Percentiles rank a stretch among this genome's conserved stretches.
phyloP scores from a whole-genome alignment of 257 asterid genomes.

The Penstemon newberryi region DNA sequence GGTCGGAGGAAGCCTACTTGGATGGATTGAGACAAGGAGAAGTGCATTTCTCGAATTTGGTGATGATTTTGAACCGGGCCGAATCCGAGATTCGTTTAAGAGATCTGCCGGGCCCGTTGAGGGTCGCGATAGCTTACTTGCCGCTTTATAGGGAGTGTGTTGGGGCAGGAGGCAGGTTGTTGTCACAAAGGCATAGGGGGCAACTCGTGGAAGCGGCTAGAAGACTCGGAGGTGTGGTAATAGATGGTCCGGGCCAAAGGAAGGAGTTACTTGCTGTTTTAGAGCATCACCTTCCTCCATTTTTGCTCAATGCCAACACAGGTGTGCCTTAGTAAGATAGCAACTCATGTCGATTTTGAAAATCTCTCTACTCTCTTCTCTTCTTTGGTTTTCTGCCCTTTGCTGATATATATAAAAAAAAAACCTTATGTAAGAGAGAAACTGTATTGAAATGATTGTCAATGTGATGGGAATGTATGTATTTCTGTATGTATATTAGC shows the following conservation, averaged over 20 bases:
- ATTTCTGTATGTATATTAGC: no score
- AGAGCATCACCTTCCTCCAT: conserved; percentile 83
- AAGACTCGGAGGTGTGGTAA: conserved; percentile 62
- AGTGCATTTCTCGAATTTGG: conserved; percentile 60
- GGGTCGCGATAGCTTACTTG: conserved; percentile 86
- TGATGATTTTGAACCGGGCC: conserved; percentile 62
- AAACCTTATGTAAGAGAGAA: conserved; percentile 7
- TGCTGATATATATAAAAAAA: conserved; percentile 10
- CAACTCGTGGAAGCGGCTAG: conserved; percentile 76
- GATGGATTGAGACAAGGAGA: conserved; percentile 66
- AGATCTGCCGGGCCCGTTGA: conserved; percentile 80
- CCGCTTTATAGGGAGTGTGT: conserved; percentile 88
- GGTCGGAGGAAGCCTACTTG: conserved; percentile 81
- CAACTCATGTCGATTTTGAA: neutral
- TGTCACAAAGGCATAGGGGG: conserved; percentile 82
- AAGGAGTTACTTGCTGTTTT: conserved; percentile 68
- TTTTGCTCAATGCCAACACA: conserved; percentile 48
- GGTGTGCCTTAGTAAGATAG: conserved; percentile 39
- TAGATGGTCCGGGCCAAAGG: conserved; percentile 60
- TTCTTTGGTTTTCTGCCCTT: conserved; percentile 25
- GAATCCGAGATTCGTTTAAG: conserved; percentile 66
- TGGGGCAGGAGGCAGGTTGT: conserved; percentile 64
- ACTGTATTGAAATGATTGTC: conserved; percentile 17
- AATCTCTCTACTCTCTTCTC: conserved; percentile 21
- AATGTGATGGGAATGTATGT: neutral